phyloP scores from a whole-genome alignment of 805 yeast genomes.

The Starmera dryadoides region DNA sequence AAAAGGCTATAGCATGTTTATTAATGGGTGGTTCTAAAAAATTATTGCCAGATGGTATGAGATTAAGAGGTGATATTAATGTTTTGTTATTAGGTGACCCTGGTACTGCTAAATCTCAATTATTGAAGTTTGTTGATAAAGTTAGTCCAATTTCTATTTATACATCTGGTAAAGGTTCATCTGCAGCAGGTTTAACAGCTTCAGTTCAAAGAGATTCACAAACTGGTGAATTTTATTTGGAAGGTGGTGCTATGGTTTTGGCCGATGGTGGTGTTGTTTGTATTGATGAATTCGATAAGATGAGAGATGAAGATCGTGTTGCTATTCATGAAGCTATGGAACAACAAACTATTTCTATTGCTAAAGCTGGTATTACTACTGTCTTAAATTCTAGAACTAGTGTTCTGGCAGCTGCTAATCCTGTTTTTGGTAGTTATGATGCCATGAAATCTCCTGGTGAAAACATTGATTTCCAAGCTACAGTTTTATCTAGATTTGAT shows the following conservation, averaged over 20 bases:
- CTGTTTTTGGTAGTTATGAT: constrained; percentile 93
- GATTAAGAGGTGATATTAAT: constrained; percentile 95
- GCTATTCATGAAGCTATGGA: constrained; percentile 99
- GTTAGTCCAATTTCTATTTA: constrained; percentile 91
- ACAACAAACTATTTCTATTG: constrained; percentile 97
- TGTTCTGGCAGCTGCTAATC: constrained; percentile 97
- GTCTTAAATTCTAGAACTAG: constrained; percentile 93
- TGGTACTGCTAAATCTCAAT: constrained; percentile 97
- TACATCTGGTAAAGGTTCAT: constrained; percentile 98
- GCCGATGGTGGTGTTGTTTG: constrained; percentile 99
- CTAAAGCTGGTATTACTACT: constrained; percentile 98
- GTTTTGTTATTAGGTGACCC: constrained; percentile 95
- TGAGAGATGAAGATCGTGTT: constrained; percentile 98
- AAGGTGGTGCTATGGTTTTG: constrained; percentile 99
- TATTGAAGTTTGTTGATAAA: constrained; percentile 90
- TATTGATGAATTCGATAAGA: constrained; percentile 98
- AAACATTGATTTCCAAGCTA: constrained; percentile 95
- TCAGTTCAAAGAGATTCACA: constrained; percentile 88
- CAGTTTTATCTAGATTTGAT: constrained; percentile 94
- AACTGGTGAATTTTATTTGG: constrained; percentile 88
- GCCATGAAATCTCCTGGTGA: constrained; percentile 96
- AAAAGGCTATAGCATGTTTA: constrained; percentile 87
- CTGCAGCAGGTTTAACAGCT: constrained; percentile 99
- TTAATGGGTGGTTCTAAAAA: constrained; percentile 93
- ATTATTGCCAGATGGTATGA: constrained; percentile 89